A percentile compares a stretch with the other conserved stretches of the same genome.
Conservation (phyloP, 495 filamentous ascomycete species). For the Hypoxylon perforatum region DNA sequence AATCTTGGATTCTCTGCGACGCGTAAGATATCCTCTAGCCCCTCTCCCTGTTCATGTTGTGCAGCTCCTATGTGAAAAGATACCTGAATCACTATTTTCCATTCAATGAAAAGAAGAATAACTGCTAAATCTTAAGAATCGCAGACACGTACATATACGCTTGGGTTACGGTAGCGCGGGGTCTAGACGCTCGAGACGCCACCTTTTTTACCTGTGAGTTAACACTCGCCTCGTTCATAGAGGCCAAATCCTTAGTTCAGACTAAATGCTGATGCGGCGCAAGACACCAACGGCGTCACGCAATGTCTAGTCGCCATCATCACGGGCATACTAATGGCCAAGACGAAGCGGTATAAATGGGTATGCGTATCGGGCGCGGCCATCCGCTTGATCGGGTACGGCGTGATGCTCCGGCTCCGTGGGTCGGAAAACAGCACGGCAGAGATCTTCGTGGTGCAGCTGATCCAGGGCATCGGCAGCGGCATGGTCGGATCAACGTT, state of each 20-base stretch:
- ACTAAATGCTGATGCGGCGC: constrained; percentile 1
- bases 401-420: constrained; percentile 61
- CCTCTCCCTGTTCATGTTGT: no score
- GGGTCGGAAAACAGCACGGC: constrained; percentile 56
- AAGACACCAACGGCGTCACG: constrained; percentile 56
- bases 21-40: constrained; percentile 29
- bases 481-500: constrained; percentile 59
- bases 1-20: constrained; percentile 53
- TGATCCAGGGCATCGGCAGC: constrained; percentile 60
- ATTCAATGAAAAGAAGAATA: background rate
- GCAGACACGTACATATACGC: constrained; percentile 59
- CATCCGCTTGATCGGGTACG: constrained; percentile 60
- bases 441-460: constrained; percentile 60
- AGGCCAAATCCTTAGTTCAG: background rate
- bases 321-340: constrained; percentile 55
- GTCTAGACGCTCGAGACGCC: constrained; percentile 54
- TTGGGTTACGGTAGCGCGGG: constrained; percentile 57
- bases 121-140: constrained; percentile 14
- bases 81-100: background rate
- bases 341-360: constrained; percentile 59
- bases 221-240: background rate
- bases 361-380: constrained; percentile 53
- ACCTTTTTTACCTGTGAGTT: constrained; percentile 54
- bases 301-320: constrained; percentile 57
- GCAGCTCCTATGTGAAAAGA: no score